These are phyloP conservation scores for Stagonosporopsis rhizophila DNA, from an alignment of 2,329 filamentous ascomycete species.

Conservation along the genomic window DNA sequence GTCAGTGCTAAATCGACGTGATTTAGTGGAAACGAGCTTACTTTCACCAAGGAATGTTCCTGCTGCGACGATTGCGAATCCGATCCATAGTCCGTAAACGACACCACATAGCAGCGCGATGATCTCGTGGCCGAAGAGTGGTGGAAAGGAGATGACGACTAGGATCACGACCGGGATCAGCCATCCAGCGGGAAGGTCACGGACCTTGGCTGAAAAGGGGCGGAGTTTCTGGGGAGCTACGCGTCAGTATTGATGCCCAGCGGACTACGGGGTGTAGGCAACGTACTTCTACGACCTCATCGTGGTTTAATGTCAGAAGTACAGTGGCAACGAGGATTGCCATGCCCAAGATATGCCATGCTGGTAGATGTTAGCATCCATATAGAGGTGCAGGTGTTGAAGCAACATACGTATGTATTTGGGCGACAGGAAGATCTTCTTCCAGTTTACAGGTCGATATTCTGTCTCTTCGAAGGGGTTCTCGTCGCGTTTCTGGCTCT, in stretches of 20 bases:
- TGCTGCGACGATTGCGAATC: constrained; percentile 43
- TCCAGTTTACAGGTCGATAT: constrained; percentile 45
- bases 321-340: constrained; percentile 36
- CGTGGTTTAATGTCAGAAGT: constrained; percentile 40
- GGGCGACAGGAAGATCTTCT: constrained; percentile 41
- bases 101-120: constrained; percentile 46
- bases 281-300: constrained; percentile 42
- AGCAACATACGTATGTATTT: constrained; percentile 45
- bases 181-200: constrained; percentile 46
- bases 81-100: constrained; percentile 45
- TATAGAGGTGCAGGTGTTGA: neutral
- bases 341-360: constrained; percentile 44
- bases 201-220: constrained; percentile 45
- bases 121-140: constrained; percentile 45
- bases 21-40: constrained; percentile 15
- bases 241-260: constrained; percentile 14
- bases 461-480: constrained; percentile 40
- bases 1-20: constrained; percentile 17
- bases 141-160: constrained; percentile 45
- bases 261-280: neutral
- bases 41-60: constrained; percentile 47
- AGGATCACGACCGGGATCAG: constrained; percentile 46
- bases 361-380: constrained; percentile 26
- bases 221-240: constrained; percentile 34
- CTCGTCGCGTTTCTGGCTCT: constrained; percentile 23